A percentile compares a stretch with the other conserved stretches of the same genome.
Conservation (phyloP, 1,139 yeast genomes). For the Meyerozyma sp. region DNA sequence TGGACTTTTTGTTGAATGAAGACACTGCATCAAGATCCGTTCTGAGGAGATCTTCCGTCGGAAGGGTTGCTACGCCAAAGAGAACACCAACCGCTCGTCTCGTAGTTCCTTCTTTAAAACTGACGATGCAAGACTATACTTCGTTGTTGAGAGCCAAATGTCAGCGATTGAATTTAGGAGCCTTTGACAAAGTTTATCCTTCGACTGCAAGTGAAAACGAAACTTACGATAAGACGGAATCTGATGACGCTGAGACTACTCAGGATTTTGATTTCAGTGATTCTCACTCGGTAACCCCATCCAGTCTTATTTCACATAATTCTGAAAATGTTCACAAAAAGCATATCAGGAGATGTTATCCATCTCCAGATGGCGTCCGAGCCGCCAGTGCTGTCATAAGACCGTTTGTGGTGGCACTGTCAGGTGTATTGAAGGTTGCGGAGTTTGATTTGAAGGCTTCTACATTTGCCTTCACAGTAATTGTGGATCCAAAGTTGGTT, state of each 20-base stretch:
- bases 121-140: neutral
- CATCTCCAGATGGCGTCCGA: constrained; percentile 58
- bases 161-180: neutral
- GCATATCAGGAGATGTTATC: constrained; percentile 28
- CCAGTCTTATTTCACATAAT: constrained; percentile 13
- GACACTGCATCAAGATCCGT: neutral
- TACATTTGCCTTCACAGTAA: constrained; percentile 45
- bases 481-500: constrained; percentile 12
- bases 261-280: constrained; percentile 1
- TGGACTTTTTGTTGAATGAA: constrained; percentile 13
- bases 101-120: neutral
- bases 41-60: constrained; percentile 1
- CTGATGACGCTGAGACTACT: constrained; percentile 3
- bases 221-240: neutral
- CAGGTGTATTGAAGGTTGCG: constrained; percentile 47
- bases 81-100: neutral
- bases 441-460: constrained; percentile 50
- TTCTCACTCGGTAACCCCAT: neutral
- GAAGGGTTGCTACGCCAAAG: neutral
- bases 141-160: neutral
- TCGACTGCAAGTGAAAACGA: neutral
- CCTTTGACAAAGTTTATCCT: neutral
- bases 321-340: constrained; percentile 10
- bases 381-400: constrained; percentile 67
- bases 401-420: constrained; percentile 61